Conservation (phyloP, 257 asterid genomes). For the Solanum okadae region DNA sequence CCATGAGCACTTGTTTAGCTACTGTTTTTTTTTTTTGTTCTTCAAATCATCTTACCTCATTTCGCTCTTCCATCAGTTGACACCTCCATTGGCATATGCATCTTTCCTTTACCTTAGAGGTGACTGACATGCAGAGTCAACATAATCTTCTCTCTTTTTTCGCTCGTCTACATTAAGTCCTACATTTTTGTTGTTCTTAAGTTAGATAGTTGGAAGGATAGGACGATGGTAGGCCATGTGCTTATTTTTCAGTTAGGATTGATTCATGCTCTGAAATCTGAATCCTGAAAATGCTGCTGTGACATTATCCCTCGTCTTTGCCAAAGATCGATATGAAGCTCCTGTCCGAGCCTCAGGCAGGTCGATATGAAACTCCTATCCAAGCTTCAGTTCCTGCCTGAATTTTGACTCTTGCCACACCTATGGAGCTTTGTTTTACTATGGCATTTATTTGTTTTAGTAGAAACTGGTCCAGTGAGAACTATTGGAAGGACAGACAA, state of each 20-base stretch:
- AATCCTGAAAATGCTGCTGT: neutral
- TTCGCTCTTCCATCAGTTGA: neutral
- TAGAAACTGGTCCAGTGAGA: neutral
- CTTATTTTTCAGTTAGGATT: neutral
- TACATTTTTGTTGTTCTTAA: neutral
- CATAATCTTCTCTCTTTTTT: neutral
- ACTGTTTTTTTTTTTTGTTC: neutral
- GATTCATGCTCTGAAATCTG: neutral
- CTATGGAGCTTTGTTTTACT: neutral
- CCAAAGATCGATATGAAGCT: neutral
- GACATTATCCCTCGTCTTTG: neutral
- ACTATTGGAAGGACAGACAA: neutral
- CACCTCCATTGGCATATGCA: neutral
- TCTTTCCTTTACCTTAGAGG: neutral
- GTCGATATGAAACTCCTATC: neutral
- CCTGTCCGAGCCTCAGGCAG: neutral
- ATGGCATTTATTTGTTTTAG: neutral
- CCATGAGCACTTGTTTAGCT: neutral
- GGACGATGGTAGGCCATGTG: neutral
- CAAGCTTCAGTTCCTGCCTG: neutral
- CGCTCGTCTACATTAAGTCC: neutral
- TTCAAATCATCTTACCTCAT: neutral
- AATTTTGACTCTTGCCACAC: neutral
- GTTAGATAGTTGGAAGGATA: neutral
- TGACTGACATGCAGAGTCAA: neutral